Evolutionary conservation across 768 basidiomycete genomes (phyloP).

Genomic region (Phaeolepiota aurea): DNA sequence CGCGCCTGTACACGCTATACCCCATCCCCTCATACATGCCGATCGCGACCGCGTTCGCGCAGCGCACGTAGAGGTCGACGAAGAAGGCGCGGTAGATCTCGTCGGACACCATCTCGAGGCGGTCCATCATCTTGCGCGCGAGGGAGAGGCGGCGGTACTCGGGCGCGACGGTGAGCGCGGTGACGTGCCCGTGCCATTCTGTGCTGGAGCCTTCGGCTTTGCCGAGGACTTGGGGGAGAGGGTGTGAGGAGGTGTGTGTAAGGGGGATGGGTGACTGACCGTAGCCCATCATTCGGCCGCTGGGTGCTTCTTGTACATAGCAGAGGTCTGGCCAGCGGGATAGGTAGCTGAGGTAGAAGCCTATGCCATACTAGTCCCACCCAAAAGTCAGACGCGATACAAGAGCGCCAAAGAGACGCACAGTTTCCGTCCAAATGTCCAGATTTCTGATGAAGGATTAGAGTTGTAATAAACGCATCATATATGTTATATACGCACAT

Average conservation of each 20-base stretch:
- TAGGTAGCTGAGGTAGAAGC: constrained; percentile 85
- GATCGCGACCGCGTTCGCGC: constrained; percentile 78
- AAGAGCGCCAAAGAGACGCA: constrained; percentile 24
- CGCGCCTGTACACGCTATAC: constrained; percentile 87
- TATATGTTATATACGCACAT: constrained; percentile 40
- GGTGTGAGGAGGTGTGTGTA: background rate
- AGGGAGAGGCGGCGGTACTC: constrained; percentile 85
- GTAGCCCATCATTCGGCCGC: constrained; percentile 86
- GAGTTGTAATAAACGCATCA: constrained; percentile 2
- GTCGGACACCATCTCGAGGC: constrained; percentile 83
- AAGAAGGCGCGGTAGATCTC: constrained; percentile 78
- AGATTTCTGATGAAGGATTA: constrained; percentile 53
- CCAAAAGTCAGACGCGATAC: background rate
- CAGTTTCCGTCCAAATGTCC: constrained; percentile 97
- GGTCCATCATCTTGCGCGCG: constrained; percentile 77
- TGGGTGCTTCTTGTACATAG: constrained; percentile 73
- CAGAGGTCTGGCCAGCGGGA: constrained; percentile 91
- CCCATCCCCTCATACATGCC: constrained; percentile 89
- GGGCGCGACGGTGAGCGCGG: constrained; percentile 90
- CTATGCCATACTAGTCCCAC: constrained; percentile 63
- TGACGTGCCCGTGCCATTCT: constrained; percentile 94
- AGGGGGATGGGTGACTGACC: constrained; percentile 41
- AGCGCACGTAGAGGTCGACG: constrained; percentile 93
- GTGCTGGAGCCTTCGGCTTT: constrained; percentile 75
- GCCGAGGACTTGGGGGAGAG: constrained; percentile 61